A percentile compares a stretch with the other conserved stretches of the same genome.
Conservation (phyloP, 2,329 filamentous ascomycete species). For the Paramyrothecium roridum region DNA sequence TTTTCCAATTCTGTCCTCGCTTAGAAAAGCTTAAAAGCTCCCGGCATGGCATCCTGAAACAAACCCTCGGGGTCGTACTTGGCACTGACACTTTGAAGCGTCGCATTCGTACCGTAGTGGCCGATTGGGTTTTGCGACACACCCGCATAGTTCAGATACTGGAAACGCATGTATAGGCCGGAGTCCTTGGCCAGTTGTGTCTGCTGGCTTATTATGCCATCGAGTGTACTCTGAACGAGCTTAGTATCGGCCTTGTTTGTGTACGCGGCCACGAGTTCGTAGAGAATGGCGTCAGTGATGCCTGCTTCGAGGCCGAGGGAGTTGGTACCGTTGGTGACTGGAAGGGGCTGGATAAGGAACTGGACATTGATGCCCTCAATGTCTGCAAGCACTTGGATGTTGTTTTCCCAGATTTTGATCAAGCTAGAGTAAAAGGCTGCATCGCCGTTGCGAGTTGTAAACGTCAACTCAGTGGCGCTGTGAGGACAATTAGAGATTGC, state of each 20-base stretch:
- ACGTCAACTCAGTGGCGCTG: not conserved
- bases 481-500: not conserved
- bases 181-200: not conserved
- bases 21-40: slow-evolving; percentile 13
- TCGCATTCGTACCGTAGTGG: slow-evolving; percentile 12
- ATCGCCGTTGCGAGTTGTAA: not conserved
- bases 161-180: slow-evolving; percentile 1
- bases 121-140: slow-evolving; percentile 10
- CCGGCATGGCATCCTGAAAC: slow-evolving; percentile 17
- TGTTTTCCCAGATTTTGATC: slow-evolving; percentile 5
- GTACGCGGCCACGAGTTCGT: slow-evolving; percentile 2
- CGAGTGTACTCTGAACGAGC: not conserved
- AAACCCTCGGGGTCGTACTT: slow-evolving; percentile 20
- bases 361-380: slow-evolving; percentile 5
- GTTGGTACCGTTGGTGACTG: slow-evolving; percentile 9
- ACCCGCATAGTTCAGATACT: slow-evolving; percentile 15
- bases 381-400: slow-evolving; percentile 1
- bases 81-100: slow-evolving; percentile 12
- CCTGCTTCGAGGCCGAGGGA: slow-evolving; percentile 3
- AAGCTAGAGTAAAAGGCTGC: slow-evolving; percentile 1
- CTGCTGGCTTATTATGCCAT: not conserved
- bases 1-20: too few species aligned
- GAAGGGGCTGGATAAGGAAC: slow-evolving; percentile 7
- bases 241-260: not conserved
- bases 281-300: slow-evolving; percentile 2